Evolutionary conservation across 106 monocot species (phyloP), one percentile per base, ranked within the genome.

Genomic region (Triglochin maritima): DNA sequence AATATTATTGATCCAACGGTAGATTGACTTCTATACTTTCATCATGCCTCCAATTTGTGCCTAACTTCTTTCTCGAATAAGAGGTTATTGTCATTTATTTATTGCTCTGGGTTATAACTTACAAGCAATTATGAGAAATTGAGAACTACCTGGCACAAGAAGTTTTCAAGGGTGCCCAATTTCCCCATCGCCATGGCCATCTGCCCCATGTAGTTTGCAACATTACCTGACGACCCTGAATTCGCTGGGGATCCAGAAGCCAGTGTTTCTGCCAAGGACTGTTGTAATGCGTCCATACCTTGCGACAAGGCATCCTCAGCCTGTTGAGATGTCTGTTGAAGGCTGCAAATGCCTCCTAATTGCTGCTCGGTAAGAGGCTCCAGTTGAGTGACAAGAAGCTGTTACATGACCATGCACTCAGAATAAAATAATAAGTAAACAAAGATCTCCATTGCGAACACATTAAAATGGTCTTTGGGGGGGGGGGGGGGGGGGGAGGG

Each of bases 171-270:
- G 42, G 89, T 94, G 9, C 94, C 94, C 16, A 94, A 85, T 77
- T 94, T 89, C 4, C 94, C 94, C 94, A 94, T 94, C 13, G 94
- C 94, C 94, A 94, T 89, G 62, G 94, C 94, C 94, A 94, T 94
- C 82, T 94, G 94, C 9, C 89, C 94, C 94, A 94, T 94, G 75
- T 90, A 95, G 68, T 90, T 95, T 45, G 90, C 94, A n/a, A 95
- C 94, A 60, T 87, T 85, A n/a, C 90, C 94, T 17, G 94, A 81
- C 59, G 86, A 74, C 15, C 94, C 94, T 11, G 90, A 65, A 59
- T 15, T 11, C 41, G 3, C 13, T 12, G 46, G 64, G 62, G 77
- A 69, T 49, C 69, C 70, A 60, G 70, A 64, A 12, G 70, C 69
- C 49, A 77, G 43, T 48, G 77, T 71, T 17, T 77, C 77, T n/a